Percentiles rank a stretch among this genome's conserved stretches.
Evolutionary conservation across 1,139 yeast genomes (phyloP).

Genomic region (Candida mesenterica): DNA sequence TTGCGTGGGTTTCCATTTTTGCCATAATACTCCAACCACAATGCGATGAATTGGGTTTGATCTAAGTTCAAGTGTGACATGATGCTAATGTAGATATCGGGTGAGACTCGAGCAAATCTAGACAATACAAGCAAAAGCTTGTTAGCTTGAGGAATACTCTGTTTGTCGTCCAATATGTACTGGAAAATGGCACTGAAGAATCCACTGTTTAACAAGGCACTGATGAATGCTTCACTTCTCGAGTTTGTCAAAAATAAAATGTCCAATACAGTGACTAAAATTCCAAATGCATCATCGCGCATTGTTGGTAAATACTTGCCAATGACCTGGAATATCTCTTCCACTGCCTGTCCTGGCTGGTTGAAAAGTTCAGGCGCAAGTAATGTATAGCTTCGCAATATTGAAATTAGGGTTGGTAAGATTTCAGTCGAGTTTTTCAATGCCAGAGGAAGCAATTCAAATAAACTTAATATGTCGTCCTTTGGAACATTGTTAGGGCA

Average conservation of each 20-base stretch:
- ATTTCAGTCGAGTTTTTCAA: constrained; percentile 71
- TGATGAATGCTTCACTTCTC: constrained; percentile 28
- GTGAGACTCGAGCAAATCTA: constrained; percentile 50
- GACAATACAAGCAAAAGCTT: constrained; percentile 55
- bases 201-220: constrained; percentile 44
- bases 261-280: constrained; percentile 60
- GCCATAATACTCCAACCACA: constrained; percentile 39
- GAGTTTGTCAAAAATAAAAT: constrained; percentile 40
- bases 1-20: constrained; percentile 67
- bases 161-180: constrained; percentile 49
- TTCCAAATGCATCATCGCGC: constrained; percentile 68
- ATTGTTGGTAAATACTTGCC: constrained; percentile 57
- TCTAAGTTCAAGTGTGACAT: constrained; percentile 33
- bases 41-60: constrained; percentile 22
- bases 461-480: constrained; percentile 38
- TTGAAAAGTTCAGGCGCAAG: constrained; percentile 51
- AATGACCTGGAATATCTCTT: constrained; percentile 49
- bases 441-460: constrained; percentile 50
- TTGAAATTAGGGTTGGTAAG: constrained; percentile 62
- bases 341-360: constrained; percentile 16
- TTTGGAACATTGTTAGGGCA: constrained; percentile 24
- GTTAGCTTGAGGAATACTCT: constrained; percentile 47
- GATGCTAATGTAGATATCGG: constrained; percentile 40
- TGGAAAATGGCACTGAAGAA: constrained; percentile 45
- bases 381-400: constrained; percentile 70